Evolutionary conservation across 768 basidiomycete species (phyloP).

Genomic region (Phaffia australis): DNA sequence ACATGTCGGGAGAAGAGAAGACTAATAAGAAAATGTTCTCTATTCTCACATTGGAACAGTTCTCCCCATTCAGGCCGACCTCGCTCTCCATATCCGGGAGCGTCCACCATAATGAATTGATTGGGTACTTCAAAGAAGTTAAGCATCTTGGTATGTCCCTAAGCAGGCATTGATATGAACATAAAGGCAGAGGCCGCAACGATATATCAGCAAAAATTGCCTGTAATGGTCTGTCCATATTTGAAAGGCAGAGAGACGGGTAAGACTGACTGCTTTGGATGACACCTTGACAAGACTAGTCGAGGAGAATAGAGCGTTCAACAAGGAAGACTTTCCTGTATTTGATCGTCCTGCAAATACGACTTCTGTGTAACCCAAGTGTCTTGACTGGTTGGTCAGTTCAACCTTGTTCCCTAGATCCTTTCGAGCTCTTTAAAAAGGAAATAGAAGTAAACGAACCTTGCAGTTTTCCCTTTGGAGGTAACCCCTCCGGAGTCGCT

Average conservation of each 20-base stretch:
- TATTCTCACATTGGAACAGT: slow-evolving; percentile 44
- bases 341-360: slow-evolving; percentile 25
- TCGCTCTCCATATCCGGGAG: slow-evolving; percentile 67
- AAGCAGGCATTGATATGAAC: background rate
- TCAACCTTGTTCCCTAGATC: background rate
- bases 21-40: background rate
- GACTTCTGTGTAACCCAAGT: slow-evolving; percentile 5
- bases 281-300: slow-evolving; percentile 18
- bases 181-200: background rate
- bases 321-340: slow-evolving; percentile 19
- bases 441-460: background rate
- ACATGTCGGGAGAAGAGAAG: background rate
- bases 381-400: background rate
- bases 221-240: too few relatives aligned
- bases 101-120: slow-evolving; percentile 49
- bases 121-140: slow-evolving; percentile 23
- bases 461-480: slow-evolving; percentile 3
- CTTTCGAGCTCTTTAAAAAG: background rate
- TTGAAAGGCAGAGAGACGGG: background rate
- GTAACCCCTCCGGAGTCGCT: background rate
- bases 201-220: too few relatives aligned
- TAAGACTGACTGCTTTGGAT: slow-evolving; percentile 6
- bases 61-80: slow-evolving; percentile 67
- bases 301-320: slow-evolving; percentile 16
- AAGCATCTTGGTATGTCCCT: slow-evolving; percentile 26